A percentile compares a stretch with the other conserved stretches of the same genome.
Conservation (phyloP, 371 early-diverging fungal species). For the Mortierella sp. region DNA sequence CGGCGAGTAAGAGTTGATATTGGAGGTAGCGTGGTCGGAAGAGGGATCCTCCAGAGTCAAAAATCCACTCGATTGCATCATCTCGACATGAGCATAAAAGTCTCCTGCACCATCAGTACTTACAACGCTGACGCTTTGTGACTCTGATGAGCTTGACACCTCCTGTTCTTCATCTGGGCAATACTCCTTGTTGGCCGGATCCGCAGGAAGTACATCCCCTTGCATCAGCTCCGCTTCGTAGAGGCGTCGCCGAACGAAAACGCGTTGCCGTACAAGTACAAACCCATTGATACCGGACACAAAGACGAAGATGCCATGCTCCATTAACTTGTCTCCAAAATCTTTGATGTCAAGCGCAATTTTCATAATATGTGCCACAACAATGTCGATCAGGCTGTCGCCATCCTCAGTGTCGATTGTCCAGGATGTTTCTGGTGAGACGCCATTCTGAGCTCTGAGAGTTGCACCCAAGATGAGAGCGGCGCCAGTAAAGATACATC, state of each 20-base stretch:
- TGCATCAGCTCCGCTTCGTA: constrained; percentile 56
- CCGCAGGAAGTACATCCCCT: constrained; percentile 24
- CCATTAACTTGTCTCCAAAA: constrained; percentile 52
- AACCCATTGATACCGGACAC: constrained; percentile 67
- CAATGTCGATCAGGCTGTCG: constrained; percentile 54
- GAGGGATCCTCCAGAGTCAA: background rate
- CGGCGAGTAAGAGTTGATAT: background rate
- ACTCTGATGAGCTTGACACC: background rate
- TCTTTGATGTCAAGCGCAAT: constrained; percentile 59
- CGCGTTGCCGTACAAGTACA: constrained; percentile 65
- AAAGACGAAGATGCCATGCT: constrained; percentile 65
- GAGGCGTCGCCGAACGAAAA: constrained; percentile 42
- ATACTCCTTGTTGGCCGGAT: constrained; percentile 2
- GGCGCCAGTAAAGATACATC: constrained; percentile 19
- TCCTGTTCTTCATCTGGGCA: background rate
- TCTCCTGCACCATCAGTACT: background rate
- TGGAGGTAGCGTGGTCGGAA: background rate
- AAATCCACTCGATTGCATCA: constrained; percentile 1
- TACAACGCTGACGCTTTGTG: background rate
- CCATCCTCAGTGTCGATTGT: constrained; percentile 25
- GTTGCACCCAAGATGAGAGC: constrained; percentile 24
- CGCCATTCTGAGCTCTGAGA: constrained; percentile 8
- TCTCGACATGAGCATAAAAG: background rate
- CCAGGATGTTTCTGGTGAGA: constrained; percentile 20
- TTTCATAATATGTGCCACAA: constrained; percentile 56